phyloP scores from a whole-genome alignment of 2,329 filamentous ascomycete species.

The Drechslerella dactyloides region DNA sequence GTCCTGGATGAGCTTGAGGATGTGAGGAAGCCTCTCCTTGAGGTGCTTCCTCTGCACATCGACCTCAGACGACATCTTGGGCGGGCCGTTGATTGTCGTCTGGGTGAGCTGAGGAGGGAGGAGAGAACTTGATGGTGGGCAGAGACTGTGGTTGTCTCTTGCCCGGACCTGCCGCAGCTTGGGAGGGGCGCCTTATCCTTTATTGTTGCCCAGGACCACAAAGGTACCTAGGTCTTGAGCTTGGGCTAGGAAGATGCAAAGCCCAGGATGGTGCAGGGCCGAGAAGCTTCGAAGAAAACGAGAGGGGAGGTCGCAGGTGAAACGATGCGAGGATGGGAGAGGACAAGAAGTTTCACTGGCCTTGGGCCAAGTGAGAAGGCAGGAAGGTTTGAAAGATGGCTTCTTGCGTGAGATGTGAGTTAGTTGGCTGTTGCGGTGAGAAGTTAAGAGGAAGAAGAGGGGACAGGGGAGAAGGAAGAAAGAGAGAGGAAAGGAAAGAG shows the following conservation, averaged over 20 bases:
- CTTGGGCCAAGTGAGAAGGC: too few species aligned
- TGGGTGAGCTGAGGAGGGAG: constrained; percentile 1
- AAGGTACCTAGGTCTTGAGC: neutral
- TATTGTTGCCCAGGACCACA: neutral
- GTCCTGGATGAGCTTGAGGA: constrained; percentile 25
- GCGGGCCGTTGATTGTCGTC: neutral
- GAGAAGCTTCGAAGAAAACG: neutral
- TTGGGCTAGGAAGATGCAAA: neutral
- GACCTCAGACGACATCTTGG: constrained; percentile 13
- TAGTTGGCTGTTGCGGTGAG: neutral
- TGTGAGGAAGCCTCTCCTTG: constrained; percentile 20
- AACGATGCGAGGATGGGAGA: neutral
- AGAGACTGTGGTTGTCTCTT: neutral
- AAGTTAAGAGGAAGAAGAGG: neutral
- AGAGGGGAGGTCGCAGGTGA: neutral
- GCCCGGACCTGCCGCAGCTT: neutral
- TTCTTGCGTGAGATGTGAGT: neutral
- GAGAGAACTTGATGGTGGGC: neutral
- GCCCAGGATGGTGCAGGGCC: neutral
- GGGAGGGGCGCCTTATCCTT: neutral
- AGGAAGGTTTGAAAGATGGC: neutral
- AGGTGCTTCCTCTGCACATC: constrained; percentile 25
- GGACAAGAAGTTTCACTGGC: constrained; percentile 48
- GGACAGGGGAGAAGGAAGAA: neutral
- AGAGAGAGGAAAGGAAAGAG: constrained; percentile 55